These are phyloP conservation scores for Aeschynomene evenia DNA, from an alignment of 306 rosid species.

Conservation along the genomic window DNA sequence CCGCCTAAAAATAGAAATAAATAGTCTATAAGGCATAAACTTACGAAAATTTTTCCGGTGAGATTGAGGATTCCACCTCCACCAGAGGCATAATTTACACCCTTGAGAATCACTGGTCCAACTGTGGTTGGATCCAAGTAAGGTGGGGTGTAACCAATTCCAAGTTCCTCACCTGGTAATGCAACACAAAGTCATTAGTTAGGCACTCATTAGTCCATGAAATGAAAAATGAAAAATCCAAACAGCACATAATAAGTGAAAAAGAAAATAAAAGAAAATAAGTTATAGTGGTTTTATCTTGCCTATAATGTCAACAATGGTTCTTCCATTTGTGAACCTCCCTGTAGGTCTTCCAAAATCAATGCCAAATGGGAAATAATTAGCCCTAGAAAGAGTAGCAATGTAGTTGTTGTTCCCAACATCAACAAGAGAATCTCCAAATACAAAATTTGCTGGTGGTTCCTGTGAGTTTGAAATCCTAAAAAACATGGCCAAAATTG, in stretches of 20 bases:
- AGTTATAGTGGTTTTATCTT: conserved; percentile 3
- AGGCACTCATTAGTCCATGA: background rate
- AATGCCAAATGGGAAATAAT: conserved; percentile 52
- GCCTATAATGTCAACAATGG: conserved; percentile 58
- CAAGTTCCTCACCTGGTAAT: conserved; percentile 50
- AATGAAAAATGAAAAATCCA: background rate
- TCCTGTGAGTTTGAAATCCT: conserved; percentile 33
- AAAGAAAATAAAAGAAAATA: background rate
- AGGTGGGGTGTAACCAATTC: conserved; percentile 49
- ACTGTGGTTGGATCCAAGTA: conserved; percentile 59
- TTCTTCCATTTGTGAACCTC: conserved; percentile 68
- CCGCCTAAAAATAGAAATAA: too few species aligned
- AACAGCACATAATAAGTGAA: background rate
- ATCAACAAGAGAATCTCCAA: conserved; percentile 73
- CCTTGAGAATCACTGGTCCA: conserved; percentile 46
- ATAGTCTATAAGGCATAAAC: conserved; percentile 32
- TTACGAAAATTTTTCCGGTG: conserved; percentile 59
- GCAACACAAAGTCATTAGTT: background rate
- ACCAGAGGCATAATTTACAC: conserved; percentile 78
- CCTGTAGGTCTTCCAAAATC: conserved; percentile 70
- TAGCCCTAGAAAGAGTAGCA: conserved; percentile 49
- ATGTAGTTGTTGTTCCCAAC: conserved; percentile 70
- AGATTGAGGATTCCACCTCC: conserved; percentile 64
- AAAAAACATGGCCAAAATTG: conserved; percentile 21
- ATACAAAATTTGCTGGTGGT: conserved; percentile 56